Conservation (phyloP, 345 rosid species). For the Kernera saxatilis region DNA sequence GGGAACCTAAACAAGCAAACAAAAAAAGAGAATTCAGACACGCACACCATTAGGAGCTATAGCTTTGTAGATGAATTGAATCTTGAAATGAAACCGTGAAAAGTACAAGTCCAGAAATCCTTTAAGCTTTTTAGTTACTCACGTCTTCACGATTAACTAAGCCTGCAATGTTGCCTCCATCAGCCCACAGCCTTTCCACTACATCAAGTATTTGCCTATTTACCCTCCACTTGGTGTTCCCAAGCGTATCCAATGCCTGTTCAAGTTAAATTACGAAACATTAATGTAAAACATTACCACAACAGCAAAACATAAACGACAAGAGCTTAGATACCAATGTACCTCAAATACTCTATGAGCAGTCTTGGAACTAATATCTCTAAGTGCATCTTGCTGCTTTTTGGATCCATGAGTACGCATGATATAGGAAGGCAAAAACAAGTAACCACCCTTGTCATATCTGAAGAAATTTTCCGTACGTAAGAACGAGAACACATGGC, state of each 20-base stretch:
- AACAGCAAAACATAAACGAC: background rate
- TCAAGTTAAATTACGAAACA: background rate
- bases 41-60: background rate
- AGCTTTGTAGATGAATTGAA: background rate
- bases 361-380: conserved; percentile 39
- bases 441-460: conserved; percentile 87
- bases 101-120: background rate
- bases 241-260: conserved; percentile 95
- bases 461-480: conserved; percentile 33
- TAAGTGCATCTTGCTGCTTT: conserved; percentile 69
- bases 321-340: conserved; percentile 6
- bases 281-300: background rate
- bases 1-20: conserved; percentile 41
- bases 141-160: conserved; percentile 87
- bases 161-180: conserved; percentile 83
- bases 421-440: conserved; percentile 84
- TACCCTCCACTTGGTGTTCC: conserved; percentile 93
- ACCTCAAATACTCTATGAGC: conserved; percentile 81
- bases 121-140: conserved; percentile 31
- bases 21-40: background rate
- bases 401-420: conserved; percentile 98
- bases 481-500: background rate
- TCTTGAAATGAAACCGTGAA: background rate
- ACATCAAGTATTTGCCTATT: conserved; percentile 69
- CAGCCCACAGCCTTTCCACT: conserved; percentile 81